Base-by-base conservation (phyloP, 768 basidiomycete genomes). In the Lactarius psammicola region DNA sequence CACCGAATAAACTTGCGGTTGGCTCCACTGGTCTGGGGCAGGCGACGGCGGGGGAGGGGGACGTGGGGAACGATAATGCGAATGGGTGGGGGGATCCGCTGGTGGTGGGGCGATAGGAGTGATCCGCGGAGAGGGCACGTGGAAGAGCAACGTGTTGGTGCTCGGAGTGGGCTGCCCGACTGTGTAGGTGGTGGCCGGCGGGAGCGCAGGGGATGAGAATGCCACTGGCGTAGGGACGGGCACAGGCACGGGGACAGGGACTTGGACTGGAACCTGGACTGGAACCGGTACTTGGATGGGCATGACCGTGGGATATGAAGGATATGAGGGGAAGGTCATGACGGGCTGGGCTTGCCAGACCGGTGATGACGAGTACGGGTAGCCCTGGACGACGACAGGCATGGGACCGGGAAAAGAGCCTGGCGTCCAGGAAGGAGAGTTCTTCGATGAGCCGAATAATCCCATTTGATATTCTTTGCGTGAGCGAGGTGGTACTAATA, bases 381-480 rank as follows among this genome's bases (percentile, higher is more conserved):
- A 18, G 31, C 34, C 23, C 2, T 36, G 33, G 23, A 11, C 3
- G 30, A 30, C 33, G 31, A 33, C 15, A 0, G 30, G 40, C 33
- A 51, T 44, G 13, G 40, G 13, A 49, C 63, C 46, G 31, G 63
- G 64, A 26, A 28, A 65, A 13, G 59, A 65, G 3, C 31, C 34
- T 31, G 0, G 42, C 3, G 64, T 65, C 64, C 64, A 65, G 7
- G 36, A 2, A 3, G 28, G 58, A 11, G 63, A 17, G 9, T 51
- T 33, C 30, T 18, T 65, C 33, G 13, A 30, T 40, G 33, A 38
- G 51, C 28, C 8, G 18, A 54, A 53, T 9, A 54, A 53, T 3
- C 20, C 51, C 53, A 64, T 65, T 42, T 59, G 40, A 40, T 53
- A 36, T 8, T 57, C 8, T 6, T 11, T 28, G 18, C 6, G 49